Percentiles rank a stretch among this genome's conserved stretches.
These are phyloP conservation scores for Parascedosporium putredinis DNA, from an alignment of 2,329 filamentous ascomycete species.

Conservation along the genomic window DNA sequence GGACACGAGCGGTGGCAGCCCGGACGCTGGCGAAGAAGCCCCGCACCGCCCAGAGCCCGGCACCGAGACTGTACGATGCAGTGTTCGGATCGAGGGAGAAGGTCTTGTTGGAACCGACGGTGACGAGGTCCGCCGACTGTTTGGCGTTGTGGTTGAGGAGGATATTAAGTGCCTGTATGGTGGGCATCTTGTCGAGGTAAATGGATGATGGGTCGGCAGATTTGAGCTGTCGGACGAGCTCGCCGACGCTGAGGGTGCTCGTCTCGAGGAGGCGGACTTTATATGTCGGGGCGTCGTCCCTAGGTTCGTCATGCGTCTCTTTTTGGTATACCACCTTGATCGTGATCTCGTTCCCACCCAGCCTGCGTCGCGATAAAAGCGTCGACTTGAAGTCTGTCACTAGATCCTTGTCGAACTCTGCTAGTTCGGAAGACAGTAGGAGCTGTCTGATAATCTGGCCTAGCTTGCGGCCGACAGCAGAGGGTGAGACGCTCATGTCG, in stretches of 20 bases:
- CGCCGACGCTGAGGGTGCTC: constrained; percentile 15
- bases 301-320: constrained; percentile 20
- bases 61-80: constrained; percentile 7
- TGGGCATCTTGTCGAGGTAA: constrained; percentile 12
- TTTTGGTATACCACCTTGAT: constrained; percentile 16
- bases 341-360: constrained; percentile 10
- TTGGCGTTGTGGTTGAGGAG: constrained; percentile 36
- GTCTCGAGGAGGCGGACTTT: constrained; percentile 15
- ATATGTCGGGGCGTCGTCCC: constrained; percentile 12
- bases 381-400: constrained; percentile 23
- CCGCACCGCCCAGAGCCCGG: constrained; percentile 27
- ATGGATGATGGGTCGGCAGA: constrained; percentile 14
- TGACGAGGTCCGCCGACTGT: constrained; percentile 22
- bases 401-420: constrained; percentile 15
- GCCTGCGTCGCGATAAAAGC: constrained; percentile 17
- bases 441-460: constrained; percentile 12
- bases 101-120: constrained; percentile 37
- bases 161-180: constrained; percentile 35
- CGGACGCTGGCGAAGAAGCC: constrained; percentile 48
- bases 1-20: constrained; percentile 39
- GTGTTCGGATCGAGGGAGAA: constrained; percentile 25
- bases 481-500: constrained; percentile 25
- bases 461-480: constrained; percentile 9
- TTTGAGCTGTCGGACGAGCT: constrained; percentile 18
- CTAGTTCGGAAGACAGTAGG: constrained; percentile 32